Percentiles rank a stretch among this genome's conserved stretches.
Evolutionary conservation across 345 rosid species (phyloP).

Genomic region (Syzygium jambos): DNA sequence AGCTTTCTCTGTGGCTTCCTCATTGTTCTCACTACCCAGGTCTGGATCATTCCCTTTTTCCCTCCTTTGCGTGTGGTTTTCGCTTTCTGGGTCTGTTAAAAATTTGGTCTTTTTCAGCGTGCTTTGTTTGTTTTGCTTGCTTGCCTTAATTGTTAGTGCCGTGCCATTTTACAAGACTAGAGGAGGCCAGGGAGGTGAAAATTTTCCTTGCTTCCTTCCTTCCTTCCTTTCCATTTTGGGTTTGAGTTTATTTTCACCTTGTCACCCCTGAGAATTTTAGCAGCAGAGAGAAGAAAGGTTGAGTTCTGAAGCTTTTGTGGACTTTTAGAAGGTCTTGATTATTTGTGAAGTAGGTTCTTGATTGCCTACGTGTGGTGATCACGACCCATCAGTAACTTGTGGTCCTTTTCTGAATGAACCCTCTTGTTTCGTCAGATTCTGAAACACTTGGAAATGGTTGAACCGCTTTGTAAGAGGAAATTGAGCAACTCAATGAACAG

Average conservation of each 20-base stretch:
- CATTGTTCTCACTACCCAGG: conserved; percentile 92
- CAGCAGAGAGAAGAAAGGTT: not conserved
- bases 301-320: not conserved
- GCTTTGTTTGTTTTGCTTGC: not conserved
- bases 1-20: conserved; percentile 66
- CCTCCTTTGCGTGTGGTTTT: not conserved
- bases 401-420: not conserved
- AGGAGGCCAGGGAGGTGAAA: not conserved
- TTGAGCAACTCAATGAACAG: not conserved
- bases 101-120: not conserved
- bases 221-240: not conserved
- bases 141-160: not conserved
- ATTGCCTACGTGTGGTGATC: not conserved
- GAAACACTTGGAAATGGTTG: not conserved
- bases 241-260: not conserved
- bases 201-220: not conserved
- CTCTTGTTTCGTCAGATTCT: not conserved
- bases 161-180: not conserved
- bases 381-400: not conserved
- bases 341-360: not conserved
- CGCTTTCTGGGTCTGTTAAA: not conserved
- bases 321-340: not conserved
- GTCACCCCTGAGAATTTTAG: not conserved
- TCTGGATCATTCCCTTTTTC: not conserved
- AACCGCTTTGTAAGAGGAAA: not conserved